Base-by-base conservation (phyloP, 495 filamentous ascomycete species). In the Astrocystis sublimbata region DNA sequence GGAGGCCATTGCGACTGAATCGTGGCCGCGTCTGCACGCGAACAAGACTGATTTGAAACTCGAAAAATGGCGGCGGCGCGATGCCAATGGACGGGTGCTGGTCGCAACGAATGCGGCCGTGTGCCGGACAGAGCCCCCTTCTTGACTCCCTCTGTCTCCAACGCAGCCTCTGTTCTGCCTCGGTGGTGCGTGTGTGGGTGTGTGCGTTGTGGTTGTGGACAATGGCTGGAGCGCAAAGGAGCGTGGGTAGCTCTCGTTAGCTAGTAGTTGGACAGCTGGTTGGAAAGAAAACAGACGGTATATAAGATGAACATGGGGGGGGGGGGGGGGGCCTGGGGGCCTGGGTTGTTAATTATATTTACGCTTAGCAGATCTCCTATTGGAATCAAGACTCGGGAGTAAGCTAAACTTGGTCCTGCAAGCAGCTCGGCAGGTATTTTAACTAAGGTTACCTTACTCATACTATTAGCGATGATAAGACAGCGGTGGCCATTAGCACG, bases 1-100 rank as follows among this genome's bases (percentile, higher is more conserved):
- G 65, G 60, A 62, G 31, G 63, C 67, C 72, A 75, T 71, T 58
- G 50, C 23, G 58, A 9, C 15, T 17, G 28, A 12, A 13, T 23
- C 46, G 31, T 49, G 43, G 58, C n/a, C 21, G 50, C 6, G 15
- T 23, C 35, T 46, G 60, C 50, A 42, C 4, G 61, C 30, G 30
- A 28, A 17, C 47, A 19, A 30, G 47, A 12, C 49, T 47, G 45
- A 46, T 55, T 30, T 26, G 5, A 36, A 41, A 45, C 45, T 51
- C 24, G 58, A 52, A 24, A 42, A 51, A 10, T 30, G 45, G 26
- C 24, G 54, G 28, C 40, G 40, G 26, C 40, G n/a, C 54, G 28
- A 57, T 41, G 28, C 40, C 17, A 57, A 45, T 57, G 4, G 17
- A 30, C 8, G 46, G 21, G 40, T 31, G 40, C 24, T 10, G 15